Evolutionary conservation across 2,329 filamentous ascomycete species (phyloP).

Genomic region (Onygenales sp.): DNA sequence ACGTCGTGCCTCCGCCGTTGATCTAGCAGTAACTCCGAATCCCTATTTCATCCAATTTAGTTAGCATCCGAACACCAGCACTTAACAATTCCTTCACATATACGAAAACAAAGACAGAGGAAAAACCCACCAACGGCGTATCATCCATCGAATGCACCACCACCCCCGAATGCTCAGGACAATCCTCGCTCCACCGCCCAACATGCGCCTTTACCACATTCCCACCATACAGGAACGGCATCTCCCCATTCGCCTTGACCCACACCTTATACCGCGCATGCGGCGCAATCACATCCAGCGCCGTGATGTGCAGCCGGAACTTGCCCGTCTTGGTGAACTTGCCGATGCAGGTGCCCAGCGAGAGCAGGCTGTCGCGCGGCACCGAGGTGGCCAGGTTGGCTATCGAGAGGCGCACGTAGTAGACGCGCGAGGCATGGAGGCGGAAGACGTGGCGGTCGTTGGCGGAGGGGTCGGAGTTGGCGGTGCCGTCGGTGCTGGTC

Average conservation of each 20-base stretch:
- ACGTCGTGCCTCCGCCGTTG: slow-evolving; percentile 70
- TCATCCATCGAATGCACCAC: slow-evolving; percentile 89
- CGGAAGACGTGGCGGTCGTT: slow-evolving; percentile 79
- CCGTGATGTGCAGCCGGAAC: slow-evolving; percentile 87
- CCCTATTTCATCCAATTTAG: slow-evolving; percentile 45
- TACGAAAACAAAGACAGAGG: neutral
- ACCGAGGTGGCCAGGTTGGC: slow-evolving; percentile 87
- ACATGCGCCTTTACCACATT: slow-evolving; percentile 79
- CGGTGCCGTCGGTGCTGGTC: slow-evolving; percentile 32
- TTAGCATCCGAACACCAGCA: neutral
- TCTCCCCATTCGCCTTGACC: slow-evolving; percentile 92
- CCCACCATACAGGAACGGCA: slow-evolving; percentile 93
- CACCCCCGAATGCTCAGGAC: slow-evolving; percentile 84
- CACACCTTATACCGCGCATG: slow-evolving; percentile 95
- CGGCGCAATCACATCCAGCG: slow-evolving; percentile 73
- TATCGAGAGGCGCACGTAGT: slow-evolving; percentile 82
- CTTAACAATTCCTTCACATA: neutral
- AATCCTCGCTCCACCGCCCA: slow-evolving; percentile 80
- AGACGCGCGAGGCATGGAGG: slow-evolving; percentile 71
- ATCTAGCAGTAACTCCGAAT: slow-evolving; percentile 84
- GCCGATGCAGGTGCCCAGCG: slow-evolving; percentile 80
- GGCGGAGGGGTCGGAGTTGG: slow-evolving; percentile 44
- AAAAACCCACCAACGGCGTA: slow-evolving; percentile 53
- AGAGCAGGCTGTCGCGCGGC: slow-evolving; percentile 70
- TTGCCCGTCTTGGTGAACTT: slow-evolving; percentile 93